These are phyloP conservation scores for Penicillium sp. DNA, from an alignment of 2,329 filamentous ascomycete genomes.

Conservation along the genomic window DNA sequence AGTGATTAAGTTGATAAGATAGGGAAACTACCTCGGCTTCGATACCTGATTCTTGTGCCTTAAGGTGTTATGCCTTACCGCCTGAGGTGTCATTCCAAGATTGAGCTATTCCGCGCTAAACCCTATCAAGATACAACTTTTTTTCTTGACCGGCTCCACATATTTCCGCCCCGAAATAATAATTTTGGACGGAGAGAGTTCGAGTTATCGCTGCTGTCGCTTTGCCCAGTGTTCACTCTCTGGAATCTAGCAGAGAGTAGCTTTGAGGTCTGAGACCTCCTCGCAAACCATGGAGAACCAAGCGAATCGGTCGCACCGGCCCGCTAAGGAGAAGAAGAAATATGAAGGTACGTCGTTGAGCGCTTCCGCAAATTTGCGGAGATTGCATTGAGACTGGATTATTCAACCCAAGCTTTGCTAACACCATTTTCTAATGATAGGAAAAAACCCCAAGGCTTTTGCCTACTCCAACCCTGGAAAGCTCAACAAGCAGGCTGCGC, in stretches of 20 bases:
- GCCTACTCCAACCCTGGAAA: constrained; percentile 79
- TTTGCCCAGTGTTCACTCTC: constrained; percentile 8
- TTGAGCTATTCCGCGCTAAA: constrained; percentile 7
- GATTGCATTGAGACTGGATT: constrained; percentile 4
- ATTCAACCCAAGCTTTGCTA: neutral
- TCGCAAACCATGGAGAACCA: constrained; percentile 71
- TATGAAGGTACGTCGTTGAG: constrained; percentile 53
- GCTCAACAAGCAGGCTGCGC: constrained; percentile 65
- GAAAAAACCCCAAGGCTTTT: constrained; percentile 86
- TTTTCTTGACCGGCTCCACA: constrained; percentile 16
- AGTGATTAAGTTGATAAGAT: neutral
- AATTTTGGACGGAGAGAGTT: constrained; percentile 31
- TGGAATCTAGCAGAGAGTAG: constrained; percentile 17
- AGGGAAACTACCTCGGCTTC: neutral
- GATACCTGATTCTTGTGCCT: neutral
- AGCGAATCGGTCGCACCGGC: constrained; percentile 79
- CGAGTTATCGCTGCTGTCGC: constrained; percentile 12
- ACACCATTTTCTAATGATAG: constrained; percentile 40
- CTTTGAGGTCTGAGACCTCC: constrained; percentile 30
- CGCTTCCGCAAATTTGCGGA: constrained; percentile 13
- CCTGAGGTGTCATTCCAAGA: constrained; percentile 15
- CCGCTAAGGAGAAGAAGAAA: constrained; percentile 86
- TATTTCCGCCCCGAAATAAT: constrained; percentile 35
- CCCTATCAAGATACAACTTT: constrained; percentile 8
- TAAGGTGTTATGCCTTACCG: neutral